Conservation (phyloP, 441 rosid genomes). For the Pelargonium myrrhifolium region DNA sequence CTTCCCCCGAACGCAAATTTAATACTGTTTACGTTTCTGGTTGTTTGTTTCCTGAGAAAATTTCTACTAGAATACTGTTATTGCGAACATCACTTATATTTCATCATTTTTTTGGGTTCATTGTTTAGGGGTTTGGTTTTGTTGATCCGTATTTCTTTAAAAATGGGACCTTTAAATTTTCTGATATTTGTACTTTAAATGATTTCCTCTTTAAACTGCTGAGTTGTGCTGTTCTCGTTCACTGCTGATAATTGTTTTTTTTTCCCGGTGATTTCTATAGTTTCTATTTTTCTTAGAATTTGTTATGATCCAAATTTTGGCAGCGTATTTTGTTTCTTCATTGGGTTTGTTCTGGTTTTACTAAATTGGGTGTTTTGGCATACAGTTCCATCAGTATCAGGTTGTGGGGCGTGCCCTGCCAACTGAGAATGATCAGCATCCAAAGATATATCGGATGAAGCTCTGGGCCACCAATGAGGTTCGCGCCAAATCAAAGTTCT, state of each 20-base stretch:
- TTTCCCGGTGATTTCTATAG: neutral
- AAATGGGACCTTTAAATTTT: too few species aligned
- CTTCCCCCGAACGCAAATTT: neutral
- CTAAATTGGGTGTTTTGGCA: neutral
- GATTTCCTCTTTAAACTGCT: too few species aligned
- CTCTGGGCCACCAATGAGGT: slow-evolving; percentile 43
- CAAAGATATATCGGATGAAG: slow-evolving; percentile 45
- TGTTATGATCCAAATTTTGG: neutral
- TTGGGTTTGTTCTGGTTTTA: neutral
- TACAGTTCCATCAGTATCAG: slow-evolving; percentile 44
- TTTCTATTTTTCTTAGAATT: neutral
- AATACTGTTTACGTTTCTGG: neutral
- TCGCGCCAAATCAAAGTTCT: slow-evolving; percentile 43
- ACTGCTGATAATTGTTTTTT: neutral
- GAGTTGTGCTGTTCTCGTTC: too few species aligned
- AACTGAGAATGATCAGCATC: slow-evolving; percentile 31
- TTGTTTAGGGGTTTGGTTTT: too few species aligned
- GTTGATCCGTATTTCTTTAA: too few species aligned
- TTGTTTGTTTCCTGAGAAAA: slow-evolving; percentile 3
- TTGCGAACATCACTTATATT: neutral
- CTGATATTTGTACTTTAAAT: too few species aligned
- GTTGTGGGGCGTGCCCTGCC: slow-evolving; percentile 43
- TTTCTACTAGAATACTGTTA: neutral
- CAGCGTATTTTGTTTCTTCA: neutral
- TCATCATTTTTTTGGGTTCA: neutral